Conservation (phyloP, 805 yeast species). For the Wickerhamiella hasegawae region DNA sequence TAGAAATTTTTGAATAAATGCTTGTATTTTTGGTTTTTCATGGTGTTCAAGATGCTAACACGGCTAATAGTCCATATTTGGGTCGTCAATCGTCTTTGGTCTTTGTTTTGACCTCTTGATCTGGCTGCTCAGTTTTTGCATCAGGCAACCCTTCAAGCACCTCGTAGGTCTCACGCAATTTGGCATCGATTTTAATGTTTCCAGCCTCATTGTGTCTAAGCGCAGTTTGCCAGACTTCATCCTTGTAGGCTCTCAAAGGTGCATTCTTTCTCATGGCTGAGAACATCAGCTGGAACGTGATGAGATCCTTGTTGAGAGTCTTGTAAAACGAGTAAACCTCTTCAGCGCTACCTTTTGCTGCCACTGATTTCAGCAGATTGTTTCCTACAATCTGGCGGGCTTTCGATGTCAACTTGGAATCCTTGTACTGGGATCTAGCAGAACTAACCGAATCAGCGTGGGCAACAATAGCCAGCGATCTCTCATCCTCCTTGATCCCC, state of each 20-base stretch:
- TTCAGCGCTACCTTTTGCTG: slow-evolving; percentile 5
- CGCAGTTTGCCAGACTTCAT: slow-evolving; percentile 10
- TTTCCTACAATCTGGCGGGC: slow-evolving; percentile 12
- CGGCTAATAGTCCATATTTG: too few relatives aligned
- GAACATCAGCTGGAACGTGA: slow-evolving; percentile 15
- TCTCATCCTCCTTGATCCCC: slow-evolving; percentile 13
- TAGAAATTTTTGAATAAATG: too few relatives aligned
- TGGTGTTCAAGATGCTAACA: too few relatives aligned
- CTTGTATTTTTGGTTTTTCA: too few relatives aligned
- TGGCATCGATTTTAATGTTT: slow-evolving; percentile 12
- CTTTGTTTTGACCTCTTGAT: too few relatives aligned
- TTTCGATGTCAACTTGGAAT: slow-evolving; percentile 2
- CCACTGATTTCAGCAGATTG: slow-evolving; percentile 8
- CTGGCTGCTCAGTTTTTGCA: not conserved
- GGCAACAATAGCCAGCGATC: slow-evolving; percentile 8
- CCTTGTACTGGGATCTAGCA: slow-evolving; percentile 11
- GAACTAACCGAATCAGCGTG: slow-evolving; percentile 6
- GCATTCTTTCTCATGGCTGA: slow-evolving; percentile 11
- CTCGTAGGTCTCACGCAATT: slow-evolving; percentile 10
- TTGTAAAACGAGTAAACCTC: slow-evolving; percentile 13
- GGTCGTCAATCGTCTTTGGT: too few relatives aligned
- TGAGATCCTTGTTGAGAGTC: slow-evolving; percentile 12
- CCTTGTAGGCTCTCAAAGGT: slow-evolving; percentile 6
- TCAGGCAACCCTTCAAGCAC: not conserved
- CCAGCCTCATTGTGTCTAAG: slow-evolving; percentile 10